A percentile compares a stretch with the other conserved stretches of the same genome.
Conservation (phyloP, 164 flowering plant species). For the Chimonanthus praecox region DNA sequence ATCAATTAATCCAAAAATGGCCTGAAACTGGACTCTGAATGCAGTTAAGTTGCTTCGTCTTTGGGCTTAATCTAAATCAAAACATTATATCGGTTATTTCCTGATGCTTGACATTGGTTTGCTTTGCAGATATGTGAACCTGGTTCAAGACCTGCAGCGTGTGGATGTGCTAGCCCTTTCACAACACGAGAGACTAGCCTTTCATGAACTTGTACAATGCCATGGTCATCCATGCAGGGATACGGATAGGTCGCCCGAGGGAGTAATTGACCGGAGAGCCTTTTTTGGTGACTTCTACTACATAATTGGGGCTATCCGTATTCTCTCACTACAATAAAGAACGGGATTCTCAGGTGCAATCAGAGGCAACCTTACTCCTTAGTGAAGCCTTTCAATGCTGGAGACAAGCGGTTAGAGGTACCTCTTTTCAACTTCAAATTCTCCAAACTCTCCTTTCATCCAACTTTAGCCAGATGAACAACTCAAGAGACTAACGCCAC, state of each 20-base stretch:
- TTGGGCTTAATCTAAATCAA: background rate
- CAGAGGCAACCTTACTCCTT: constrained; percentile 62
- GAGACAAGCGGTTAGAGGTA: constrained; percentile 76
- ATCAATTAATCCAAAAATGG: too few relatives aligned
- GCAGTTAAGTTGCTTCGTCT: background rate
- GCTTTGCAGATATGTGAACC: constrained; percentile 59
- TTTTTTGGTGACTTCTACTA: constrained; percentile 75
- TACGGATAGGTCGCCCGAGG: constrained; percentile 67
- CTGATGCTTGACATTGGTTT: background rate
- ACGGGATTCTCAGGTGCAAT: constrained; percentile 79
- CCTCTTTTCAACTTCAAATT: background rate
- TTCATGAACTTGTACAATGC: constrained; percentile 85
- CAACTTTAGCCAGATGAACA: background rate
- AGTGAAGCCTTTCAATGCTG: constrained; percentile 47
- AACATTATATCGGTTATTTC: background rate
- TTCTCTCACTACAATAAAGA: constrained; percentile 51
- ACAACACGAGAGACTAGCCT: constrained; percentile 57
- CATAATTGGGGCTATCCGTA: constrained; percentile 75
- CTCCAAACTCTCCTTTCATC: background rate
- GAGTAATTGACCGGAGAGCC: constrained; percentile 65
- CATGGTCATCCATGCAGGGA: constrained; percentile 88
- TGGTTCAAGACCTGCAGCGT: constrained; percentile 74
- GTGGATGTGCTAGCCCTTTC: constrained; percentile 49
- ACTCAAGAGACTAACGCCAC: background rate
- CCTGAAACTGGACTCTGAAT: background rate